These are phyloP conservation scores for Candida sanyaensis DNA, from an alignment of 1,139 yeast species.

Conservation along the genomic window DNA sequence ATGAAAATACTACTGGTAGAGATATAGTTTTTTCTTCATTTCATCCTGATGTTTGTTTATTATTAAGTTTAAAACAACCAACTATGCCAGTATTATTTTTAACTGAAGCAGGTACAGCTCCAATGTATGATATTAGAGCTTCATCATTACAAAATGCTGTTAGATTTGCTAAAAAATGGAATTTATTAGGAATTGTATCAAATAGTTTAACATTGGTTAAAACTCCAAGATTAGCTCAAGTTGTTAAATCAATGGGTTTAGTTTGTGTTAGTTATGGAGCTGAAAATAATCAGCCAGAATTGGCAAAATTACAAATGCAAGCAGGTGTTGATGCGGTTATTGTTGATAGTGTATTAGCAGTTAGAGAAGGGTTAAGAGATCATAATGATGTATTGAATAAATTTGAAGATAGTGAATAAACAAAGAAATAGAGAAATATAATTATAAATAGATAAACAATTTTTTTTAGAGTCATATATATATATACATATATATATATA, in stretches of 20 bases:
- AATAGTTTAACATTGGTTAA: constrained; percentile 83
- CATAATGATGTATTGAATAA: constrained; percentile 24
- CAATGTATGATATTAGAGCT: constrained; percentile 89
- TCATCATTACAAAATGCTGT: constrained; percentile 88
- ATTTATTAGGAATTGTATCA: constrained; percentile 86
- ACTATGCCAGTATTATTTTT: constrained; percentile 85
- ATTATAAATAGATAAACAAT: not conserved
- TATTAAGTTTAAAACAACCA: constrained; percentile 90
- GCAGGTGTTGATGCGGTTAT: constrained; percentile 98
- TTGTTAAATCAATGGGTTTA: constrained; percentile 85
- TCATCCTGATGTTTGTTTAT: constrained; percentile 89
- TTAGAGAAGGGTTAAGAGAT: constrained; percentile 73
- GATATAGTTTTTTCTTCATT: constrained; percentile 91
- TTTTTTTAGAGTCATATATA: not conserved
- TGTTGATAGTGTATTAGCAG: constrained; percentile 92
- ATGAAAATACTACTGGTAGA: constrained; percentile 69
- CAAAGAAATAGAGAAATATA: no score
- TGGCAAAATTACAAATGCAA: constrained; percentile 82
- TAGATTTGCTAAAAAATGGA: constrained; percentile 90
- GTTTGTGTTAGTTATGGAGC: constrained; percentile 94
- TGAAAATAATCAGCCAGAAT: constrained; percentile 81
- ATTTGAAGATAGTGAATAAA: constrained; percentile 13
- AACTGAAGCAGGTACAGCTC: constrained; percentile 82
- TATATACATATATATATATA: no score
- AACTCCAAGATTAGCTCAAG: constrained; percentile 87